A percentile compares a stretch with the other conserved stretches of the same genome.
phyloP scores from a whole-genome alignment of 305 asterid species.

The Fraxinus xanthoxyloides region DNA sequence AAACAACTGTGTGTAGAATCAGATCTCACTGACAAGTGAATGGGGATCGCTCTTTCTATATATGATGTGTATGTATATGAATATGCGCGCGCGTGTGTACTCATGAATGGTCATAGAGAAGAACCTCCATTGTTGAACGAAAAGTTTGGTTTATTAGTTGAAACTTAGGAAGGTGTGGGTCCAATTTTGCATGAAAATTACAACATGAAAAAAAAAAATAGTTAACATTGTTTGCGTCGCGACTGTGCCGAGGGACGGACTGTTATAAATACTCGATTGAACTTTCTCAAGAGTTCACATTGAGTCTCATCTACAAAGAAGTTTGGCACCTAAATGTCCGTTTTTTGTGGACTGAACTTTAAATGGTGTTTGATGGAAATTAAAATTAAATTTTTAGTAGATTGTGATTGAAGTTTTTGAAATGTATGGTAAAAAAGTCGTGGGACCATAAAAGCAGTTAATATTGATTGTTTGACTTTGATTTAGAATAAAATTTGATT shows the following conservation, averaged over 20 bases:
- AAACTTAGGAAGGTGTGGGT: constrained; percentile 5
- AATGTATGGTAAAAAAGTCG: too few relatives aligned
- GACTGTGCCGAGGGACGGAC: neutral
- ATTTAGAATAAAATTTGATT: too few relatives aligned
- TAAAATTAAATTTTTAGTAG: too few relatives aligned
- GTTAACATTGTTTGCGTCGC: neutral
- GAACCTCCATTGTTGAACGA: constrained; percentile 34
- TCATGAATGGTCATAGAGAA: neutral
- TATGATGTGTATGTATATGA: neutral
- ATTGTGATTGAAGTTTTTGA: too few relatives aligned
- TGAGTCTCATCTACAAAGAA: neutral
- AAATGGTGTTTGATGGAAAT: too few relatives aligned
- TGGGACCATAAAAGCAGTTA: too few relatives aligned
- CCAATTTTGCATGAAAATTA: neutral
- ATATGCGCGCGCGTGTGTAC: constrained; percentile 11
- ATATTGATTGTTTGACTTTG: too few relatives aligned
- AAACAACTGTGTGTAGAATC: neutral
- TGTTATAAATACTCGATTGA: too few relatives aligned
- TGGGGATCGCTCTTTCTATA: neutral
- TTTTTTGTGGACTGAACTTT: neutral
- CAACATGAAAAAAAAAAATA: neutral
- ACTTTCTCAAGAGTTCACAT: neutral
- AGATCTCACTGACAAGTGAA: neutral
- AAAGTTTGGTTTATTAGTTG: constrained; percentile 26
- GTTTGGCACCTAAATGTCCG: neutral